These are phyloP conservation scores for Cyclocybe aegerita DNA, from an alignment of 768 basidiomycete species.

Conservation along the genomic window DNA sequence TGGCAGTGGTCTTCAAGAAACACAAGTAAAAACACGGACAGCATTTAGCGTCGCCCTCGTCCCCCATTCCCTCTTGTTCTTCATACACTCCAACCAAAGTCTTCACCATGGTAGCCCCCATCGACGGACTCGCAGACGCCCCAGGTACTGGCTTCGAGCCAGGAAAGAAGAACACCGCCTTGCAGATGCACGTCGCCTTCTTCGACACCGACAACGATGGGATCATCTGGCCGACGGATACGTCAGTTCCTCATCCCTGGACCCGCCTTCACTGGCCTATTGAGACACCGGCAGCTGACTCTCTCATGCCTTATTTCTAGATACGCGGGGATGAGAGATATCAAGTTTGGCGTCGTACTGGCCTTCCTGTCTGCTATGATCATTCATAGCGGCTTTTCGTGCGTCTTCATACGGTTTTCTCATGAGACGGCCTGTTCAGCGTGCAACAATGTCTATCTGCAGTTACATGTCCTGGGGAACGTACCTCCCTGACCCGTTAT, in stretches of 20 bases:
- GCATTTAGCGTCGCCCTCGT: too few species aligned
- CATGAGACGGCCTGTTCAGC: neutral
- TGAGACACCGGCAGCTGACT: too few species aligned
- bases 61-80: too few species aligned
- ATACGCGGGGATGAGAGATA: constrained; percentile 35
- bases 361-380: constrained; percentile 34
- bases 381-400: constrained; percentile 42
- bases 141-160: constrained; percentile 28
- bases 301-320: constrained; percentile 17
- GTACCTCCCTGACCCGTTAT: constrained; percentile 42
- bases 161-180: constrained; percentile 31
- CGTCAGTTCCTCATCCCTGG: constrained; percentile 26
- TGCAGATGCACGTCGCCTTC: constrained; percentile 44
- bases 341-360: constrained; percentile 37
- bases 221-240: constrained; percentile 45
- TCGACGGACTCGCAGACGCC: constrained; percentile 25
- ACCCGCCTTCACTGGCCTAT: neutral
- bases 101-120: constrained; percentile 31
- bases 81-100: too few species aligned
- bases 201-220: constrained; percentile 46
- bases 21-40: too few species aligned
- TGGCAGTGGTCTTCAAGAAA: too few species aligned
- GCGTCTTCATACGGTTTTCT: neutral
- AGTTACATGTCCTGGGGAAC: constrained; percentile 36
- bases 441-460: neutral